Conservation (phyloP, 305 asterid genomes). For the Fraxinus greggii region DNA sequence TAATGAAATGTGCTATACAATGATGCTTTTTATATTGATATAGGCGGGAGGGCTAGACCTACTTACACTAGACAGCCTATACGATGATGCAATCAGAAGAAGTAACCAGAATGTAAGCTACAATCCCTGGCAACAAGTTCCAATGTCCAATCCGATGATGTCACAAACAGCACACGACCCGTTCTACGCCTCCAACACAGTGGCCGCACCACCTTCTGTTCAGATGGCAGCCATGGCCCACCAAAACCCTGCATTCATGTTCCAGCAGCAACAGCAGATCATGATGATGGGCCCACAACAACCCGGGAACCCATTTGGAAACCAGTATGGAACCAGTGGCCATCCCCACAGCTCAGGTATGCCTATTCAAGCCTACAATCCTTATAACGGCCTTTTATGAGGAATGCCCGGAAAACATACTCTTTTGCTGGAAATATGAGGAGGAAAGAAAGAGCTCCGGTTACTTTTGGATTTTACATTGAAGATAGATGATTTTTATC, state of each 20-base stretch:
- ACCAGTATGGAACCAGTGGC: slow-evolving; percentile 42
- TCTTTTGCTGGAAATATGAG: slow-evolving; percentile 17
- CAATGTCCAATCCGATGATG: slow-evolving; percentile 43
- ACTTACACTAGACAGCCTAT: slow-evolving; percentile 88
- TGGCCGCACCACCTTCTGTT: slow-evolving; percentile 63
- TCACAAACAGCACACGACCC: slow-evolving; percentile 55
- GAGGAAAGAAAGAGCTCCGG: slow-evolving; percentile 21
- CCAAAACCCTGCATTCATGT: slow-evolving; percentile 59
- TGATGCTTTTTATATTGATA: not conserved
- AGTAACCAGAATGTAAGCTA: slow-evolving; percentile 68
- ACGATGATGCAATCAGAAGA: slow-evolving; percentile 88
- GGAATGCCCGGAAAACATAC: not conserved
- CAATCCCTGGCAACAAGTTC: slow-evolving; percentile 84
- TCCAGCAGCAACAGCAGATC: slow-evolving; percentile 55
- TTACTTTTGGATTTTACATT: slow-evolving; percentile 26
- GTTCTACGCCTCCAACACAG: slow-evolving; percentile 59
- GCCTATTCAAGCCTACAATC: slow-evolving; percentile 75
- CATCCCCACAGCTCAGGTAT: slow-evolving; percentile 61
- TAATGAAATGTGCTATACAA: not conserved
- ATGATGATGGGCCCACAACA: slow-evolving; percentile 68
- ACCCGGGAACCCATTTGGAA: slow-evolving; percentile 64
- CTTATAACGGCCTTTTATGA: slow-evolving; percentile 72
- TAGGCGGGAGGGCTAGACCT: slow-evolving; percentile 89
- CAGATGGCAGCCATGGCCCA: slow-evolving; percentile 71
- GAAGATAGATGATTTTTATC: slow-evolving; percentile 43